Evolutionary conservation across 106 monocot species (phyloP), one percentile per base, ranked within the genome.

Genomic region (Vanilla planifolia): DNA sequence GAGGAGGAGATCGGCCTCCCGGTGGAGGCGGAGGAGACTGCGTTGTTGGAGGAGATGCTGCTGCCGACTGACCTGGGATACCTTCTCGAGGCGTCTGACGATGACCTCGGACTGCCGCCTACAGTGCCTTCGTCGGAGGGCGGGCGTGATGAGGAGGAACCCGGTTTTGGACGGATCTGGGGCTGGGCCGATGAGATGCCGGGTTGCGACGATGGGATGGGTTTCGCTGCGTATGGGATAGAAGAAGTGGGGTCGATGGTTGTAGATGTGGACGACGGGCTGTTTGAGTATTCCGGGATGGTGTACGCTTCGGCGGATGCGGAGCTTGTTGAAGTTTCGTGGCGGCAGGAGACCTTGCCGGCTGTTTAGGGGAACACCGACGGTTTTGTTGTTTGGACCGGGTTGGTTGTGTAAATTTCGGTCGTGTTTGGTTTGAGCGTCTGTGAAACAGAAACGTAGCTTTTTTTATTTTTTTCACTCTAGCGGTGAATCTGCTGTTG

Each of bases 91-190:
- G 84, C 84, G 0, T 84, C 84, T 0, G 84, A 84, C 50, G 79
- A 84, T 41, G 79, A 84, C 56, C 79, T 84, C 50, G 84, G 79
- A 22, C 72, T 84, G 8, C 84, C 84, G 11, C 84, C 84, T 9
- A n/a, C 67, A 19, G 62, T 13, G 15, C 46, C 8, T 5, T 11
- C 52, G 11, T 22, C 51, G 20, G 7, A 33, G 62, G 23, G 25
- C 9, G 48, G 25, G 5, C 19, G 20, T 17, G 44, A 10, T 50
- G 52, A 14, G 47, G 24, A 46, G 65, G 45, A 3, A 40, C 66
- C 16, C 7, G 62, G 55, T 5, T 48, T 70, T 14, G 56, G 57
- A 4, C 70, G 52, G 80, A 48, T 48, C 48, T 48, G 48, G 48
- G 48, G 8, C 2, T 48, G 25, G 48, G 48, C 8, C 16, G 48